Evolutionary conservation across 2,329 filamentous ascomycete genomes (phyloP), one percentile per base, ranked within the genome.

Genomic region (Colletotrichum sp.): DNA sequence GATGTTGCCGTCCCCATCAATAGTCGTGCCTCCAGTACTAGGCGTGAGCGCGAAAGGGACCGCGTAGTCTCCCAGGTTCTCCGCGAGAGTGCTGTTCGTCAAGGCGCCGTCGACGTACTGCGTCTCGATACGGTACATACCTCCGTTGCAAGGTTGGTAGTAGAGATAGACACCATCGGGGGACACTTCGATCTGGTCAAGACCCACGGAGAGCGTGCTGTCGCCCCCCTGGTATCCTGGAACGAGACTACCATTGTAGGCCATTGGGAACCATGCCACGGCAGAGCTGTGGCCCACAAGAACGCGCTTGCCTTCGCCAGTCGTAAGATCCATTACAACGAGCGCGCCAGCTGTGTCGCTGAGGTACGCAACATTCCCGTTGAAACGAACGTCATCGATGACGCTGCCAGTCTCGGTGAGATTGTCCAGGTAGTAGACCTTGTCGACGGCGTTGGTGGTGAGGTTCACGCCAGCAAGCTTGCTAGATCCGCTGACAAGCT

Each of bases 131-230:
- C 69, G 69, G 18, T 71, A 71, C 69, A 71, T 71, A 18, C 69
- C 69, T 10, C 69, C 60, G 24, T 71, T 71, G 62, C 60, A 71
- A 30, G 69, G 69, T 49, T 71, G 69, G 15, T 71, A 71, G 60
- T 71, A 71, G 6, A 71, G 69, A 10, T 44, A 71, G n/a, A 66
- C 24, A 8, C 60, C 69, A n/a, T 66, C 69, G 8, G 69, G 60
- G 6, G 69, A 66, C 28, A 66, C 69, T 18, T 71, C 60, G 5
- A 59, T 71, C 30, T 71, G 69, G 30, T 71, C 60, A 13, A 71
- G 69, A 21, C 69, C 69, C 7, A 71, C 69, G 10, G 69, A 71
- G 6, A 71, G 44, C 3, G 30, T 39, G 44, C 69, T 71, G n/a
- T 18, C 63, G 16, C 16, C 62, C 2, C 69, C 69, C 13, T 59